These are phyloP conservation scores for Sordaria brevicollis DNA, from an alignment of 495 filamentous ascomycete genomes.

Conservation along the genomic window DNA sequence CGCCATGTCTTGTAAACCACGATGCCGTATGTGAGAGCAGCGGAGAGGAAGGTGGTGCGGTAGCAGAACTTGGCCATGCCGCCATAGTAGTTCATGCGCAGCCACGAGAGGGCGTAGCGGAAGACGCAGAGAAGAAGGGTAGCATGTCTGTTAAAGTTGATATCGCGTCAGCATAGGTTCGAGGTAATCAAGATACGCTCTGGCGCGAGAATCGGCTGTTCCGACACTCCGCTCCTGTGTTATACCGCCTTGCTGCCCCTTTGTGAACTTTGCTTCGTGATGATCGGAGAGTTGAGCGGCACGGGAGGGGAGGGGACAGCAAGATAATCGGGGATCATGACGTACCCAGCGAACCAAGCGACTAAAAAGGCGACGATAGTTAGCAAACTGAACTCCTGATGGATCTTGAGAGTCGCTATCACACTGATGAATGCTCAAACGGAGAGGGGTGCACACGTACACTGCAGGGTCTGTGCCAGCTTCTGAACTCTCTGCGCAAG, in stretches of 20 bases:
- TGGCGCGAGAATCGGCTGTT: background rate
- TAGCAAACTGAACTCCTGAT: slow-evolving; percentile 6
- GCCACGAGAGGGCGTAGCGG: slow-evolving; percentile 71
- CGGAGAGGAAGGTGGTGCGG: slow-evolving; percentile 78
- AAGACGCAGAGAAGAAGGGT: slow-evolving; percentile 70
- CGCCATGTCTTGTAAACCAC: slow-evolving; percentile 98
- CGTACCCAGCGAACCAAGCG: slow-evolving; percentile 87
- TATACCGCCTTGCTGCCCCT: background rate
- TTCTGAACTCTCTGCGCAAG: slow-evolving; percentile 62
- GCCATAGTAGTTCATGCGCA: slow-evolving; percentile 72
- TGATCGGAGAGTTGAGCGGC: background rate
- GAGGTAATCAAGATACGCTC: background rate
- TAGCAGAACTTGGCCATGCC: slow-evolving; percentile 70
- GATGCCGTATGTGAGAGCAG: slow-evolving; percentile 89
- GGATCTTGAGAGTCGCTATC: background rate
- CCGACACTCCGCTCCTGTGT: background rate
- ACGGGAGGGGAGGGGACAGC: background rate
- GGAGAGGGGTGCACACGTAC: slow-evolving; percentile 40
- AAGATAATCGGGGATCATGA: slow-evolving; percentile 10
- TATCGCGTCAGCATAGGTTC: background rate
- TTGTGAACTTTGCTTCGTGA: background rate
- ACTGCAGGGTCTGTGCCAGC: slow-evolving; percentile 79
- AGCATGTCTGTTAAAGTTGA: slow-evolving; percentile 50
- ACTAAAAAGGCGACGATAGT: slow-evolving; percentile 22
- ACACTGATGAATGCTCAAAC: slow-evolving; percentile 7